Conservation (phyloP, 176 grass and related monocot species). For the Rhipidocladum racemiflorum region DNA sequence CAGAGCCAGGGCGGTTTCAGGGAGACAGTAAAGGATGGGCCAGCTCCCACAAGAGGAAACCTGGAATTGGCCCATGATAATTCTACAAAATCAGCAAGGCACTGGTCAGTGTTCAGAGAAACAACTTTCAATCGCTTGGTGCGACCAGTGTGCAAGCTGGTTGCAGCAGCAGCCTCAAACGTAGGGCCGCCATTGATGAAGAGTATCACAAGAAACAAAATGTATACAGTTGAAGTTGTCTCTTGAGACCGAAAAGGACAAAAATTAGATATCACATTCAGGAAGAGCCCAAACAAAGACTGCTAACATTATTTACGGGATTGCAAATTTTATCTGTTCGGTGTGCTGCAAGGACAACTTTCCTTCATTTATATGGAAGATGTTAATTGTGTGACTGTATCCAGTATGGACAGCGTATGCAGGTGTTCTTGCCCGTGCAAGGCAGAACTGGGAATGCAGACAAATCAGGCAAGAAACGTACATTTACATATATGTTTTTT, state of each 20-base stretch:
- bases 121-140: slow-evolving; percentile 31
- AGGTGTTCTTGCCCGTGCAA: not conserved
- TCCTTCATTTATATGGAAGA: not conserved
- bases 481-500: not conserved
- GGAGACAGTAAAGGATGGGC: slow-evolving; percentile 29
- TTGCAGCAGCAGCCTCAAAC: slow-evolving; percentile 9
- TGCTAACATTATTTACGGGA: not conserved
- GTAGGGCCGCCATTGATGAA: slow-evolving; percentile 32
- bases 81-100: slow-evolving; percentile 29
- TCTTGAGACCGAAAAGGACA: slow-evolving; percentile 19
- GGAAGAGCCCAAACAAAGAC: not conserved
- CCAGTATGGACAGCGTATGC: not conserved
- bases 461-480: not conserved
- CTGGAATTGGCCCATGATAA: slow-evolving; percentile 39
- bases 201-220: slow-evolving; percentile 40
- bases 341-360: not conserved
- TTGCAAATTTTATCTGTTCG: not conserved
- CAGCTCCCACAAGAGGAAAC: slow-evolving; percentile 45
- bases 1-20: slow-evolving; percentile 6
- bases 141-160: slow-evolving; percentile 16
- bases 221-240: slow-evolving; percentile 20
- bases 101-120: slow-evolving; percentile 33
- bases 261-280: slow-evolving; percentile 8
- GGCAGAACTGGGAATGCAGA: not conserved
- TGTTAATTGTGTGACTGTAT: not conserved